Evolutionary conservation across 257 asterid genomes (phyloP).

Genomic region (Gardenia jasminoides): DNA sequence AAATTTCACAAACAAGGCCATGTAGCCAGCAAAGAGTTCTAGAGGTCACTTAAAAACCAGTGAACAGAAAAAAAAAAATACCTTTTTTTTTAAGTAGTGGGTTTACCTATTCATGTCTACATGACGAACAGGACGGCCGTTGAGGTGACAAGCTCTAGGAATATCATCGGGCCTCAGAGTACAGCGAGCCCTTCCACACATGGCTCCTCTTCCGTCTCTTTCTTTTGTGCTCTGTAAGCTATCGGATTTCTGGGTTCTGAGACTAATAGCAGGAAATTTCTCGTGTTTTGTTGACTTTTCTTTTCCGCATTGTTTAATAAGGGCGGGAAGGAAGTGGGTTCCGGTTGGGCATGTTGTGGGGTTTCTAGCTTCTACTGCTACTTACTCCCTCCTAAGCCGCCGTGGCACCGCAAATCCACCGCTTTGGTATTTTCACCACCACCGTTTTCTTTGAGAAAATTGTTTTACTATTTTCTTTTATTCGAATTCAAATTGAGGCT

Average conservation of each 20-base stretch:
- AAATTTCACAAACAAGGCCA: background rate
- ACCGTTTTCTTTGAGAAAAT: too few relatives aligned
- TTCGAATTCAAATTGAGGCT: too few relatives aligned
- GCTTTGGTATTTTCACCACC: too few relatives aligned
- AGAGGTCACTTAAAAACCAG: background rate
- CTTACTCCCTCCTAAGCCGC: too few relatives aligned
- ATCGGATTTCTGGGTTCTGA: conserved; percentile 13
- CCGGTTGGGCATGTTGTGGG: too few relatives aligned
- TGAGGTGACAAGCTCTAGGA: conserved; percentile 64
- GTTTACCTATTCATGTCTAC: conserved; percentile 64
- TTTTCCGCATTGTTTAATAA: background rate
- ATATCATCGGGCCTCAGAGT: conserved; percentile 66
- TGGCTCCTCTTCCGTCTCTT: conserved; percentile 20
- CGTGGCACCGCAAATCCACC: too few relatives aligned
- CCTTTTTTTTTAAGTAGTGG: too few relatives aligned
- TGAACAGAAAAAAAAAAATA: background rate
- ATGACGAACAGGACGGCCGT: conserved; percentile 62
- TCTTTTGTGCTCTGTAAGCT: background rate
- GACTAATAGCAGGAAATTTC: background rate
- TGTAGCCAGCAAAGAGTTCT: background rate
- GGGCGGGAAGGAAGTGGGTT: conserved; percentile 31
- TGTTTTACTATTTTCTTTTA: too few relatives aligned
- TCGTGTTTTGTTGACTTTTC: background rate
- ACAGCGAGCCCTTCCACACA: conserved; percentile 94
- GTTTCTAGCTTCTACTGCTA: too few relatives aligned